A percentile compares a stretch with the other conserved stretches of the same genome.
These are phyloP conservation scores for Cladorrhinum samala DNA, from an alignment of 495 filamentous ascomycete species.

Conservation along the genomic window DNA sequence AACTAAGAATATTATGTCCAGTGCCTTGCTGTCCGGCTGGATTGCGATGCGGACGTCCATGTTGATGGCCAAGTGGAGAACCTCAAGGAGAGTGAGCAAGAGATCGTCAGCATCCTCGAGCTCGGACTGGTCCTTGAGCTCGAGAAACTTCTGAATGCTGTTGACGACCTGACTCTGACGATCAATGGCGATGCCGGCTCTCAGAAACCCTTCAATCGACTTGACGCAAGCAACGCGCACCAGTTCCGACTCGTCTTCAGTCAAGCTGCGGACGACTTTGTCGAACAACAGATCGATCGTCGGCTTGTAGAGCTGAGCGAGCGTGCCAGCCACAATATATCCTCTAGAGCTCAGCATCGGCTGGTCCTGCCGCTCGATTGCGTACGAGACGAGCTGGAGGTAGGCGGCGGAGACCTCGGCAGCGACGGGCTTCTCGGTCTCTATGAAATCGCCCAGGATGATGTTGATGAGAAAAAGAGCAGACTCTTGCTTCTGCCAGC, in stretches of 20 bases:
- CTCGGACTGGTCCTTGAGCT: slow-evolving; percentile 71
- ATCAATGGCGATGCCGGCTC: slow-evolving; percentile 44
- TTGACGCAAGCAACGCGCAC: slow-evolving; percentile 90
- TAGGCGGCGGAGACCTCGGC: slow-evolving; percentile 63
- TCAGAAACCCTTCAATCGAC: slow-evolving; percentile 75
- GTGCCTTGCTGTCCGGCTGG: slow-evolving; percentile 54
- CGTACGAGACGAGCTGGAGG: slow-evolving; percentile 69
- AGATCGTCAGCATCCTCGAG: slow-evolving; percentile 83
- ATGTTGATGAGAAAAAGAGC: slow-evolving; percentile 75
- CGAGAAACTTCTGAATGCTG: slow-evolving; percentile 71
- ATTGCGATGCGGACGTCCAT: slow-evolving; percentile 68
- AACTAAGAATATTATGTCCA: slow-evolving; percentile 84
- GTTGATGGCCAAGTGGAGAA: slow-evolving; percentile 73
- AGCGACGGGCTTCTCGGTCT: slow-evolving; percentile 60
- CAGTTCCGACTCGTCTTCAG: slow-evolving; percentile 69
- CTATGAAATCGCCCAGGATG: slow-evolving; percentile 72
- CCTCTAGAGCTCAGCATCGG: slow-evolving; percentile 75
- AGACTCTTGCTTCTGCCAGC: slow-evolving; percentile 67
- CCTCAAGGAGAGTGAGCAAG: slow-evolving; percentile 83
- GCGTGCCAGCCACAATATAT: slow-evolving; percentile 71
- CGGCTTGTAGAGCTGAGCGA: slow-evolving; percentile 53
- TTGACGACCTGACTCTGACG: slow-evolving; percentile 69
- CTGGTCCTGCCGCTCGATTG: slow-evolving; percentile 56
- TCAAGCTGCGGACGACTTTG: slow-evolving; percentile 66
- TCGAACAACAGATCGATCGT: slow-evolving; percentile 53